A percentile compares a stretch with the other conserved stretches of the same genome.
phyloP scores from a whole-genome alignment of 345 rosid genomes.

The Raphanus raphanistrum region DNA sequence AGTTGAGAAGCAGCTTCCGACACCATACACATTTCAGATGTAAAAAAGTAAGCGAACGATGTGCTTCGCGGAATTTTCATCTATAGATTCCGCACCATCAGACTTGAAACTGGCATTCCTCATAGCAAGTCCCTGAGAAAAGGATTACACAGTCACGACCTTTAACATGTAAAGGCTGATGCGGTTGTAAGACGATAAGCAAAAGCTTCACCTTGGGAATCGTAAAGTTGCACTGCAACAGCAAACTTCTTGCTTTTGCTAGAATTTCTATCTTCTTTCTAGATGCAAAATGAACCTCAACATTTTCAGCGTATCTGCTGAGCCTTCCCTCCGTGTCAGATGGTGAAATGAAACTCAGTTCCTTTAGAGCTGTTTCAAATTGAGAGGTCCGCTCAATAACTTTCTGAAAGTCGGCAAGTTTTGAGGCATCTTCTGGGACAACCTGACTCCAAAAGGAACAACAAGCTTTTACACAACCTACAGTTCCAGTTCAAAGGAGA shows the following conservation, averaged over 20 bases:
- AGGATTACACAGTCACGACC: constrained; percentile 17
- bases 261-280: constrained; percentile 79
- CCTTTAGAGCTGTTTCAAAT: constrained; percentile 73
- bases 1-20: constrained; percentile 83
- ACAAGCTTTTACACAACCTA: constrained; percentile 7
- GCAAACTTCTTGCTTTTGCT: constrained; percentile 82
- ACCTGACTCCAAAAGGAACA: constrained; percentile 53
- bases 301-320: constrained; percentile 80
- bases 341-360: constrained; percentile 64
- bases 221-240: constrained; percentile 74
- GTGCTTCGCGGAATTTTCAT: constrained; percentile 46
- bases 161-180: constrained; percentile 17
- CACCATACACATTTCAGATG: constrained; percentile 76
- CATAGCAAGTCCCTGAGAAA: constrained; percentile 57
- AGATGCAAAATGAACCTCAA: constrained; percentile 96
- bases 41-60: constrained; percentile 74
- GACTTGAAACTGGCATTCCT: constrained; percentile 37
- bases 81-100: constrained; percentile 33
- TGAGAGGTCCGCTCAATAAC: constrained; percentile 59
- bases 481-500: not conserved
- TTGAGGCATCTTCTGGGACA: constrained; percentile 93
- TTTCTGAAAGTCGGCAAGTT: constrained; percentile 84
- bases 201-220: constrained; percentile 63
- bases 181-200: constrained; percentile 6
- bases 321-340: constrained; percentile 70